phyloP scores from a whole-genome alignment of 441 rosid species.

The Gossypium trilobum region DNA sequence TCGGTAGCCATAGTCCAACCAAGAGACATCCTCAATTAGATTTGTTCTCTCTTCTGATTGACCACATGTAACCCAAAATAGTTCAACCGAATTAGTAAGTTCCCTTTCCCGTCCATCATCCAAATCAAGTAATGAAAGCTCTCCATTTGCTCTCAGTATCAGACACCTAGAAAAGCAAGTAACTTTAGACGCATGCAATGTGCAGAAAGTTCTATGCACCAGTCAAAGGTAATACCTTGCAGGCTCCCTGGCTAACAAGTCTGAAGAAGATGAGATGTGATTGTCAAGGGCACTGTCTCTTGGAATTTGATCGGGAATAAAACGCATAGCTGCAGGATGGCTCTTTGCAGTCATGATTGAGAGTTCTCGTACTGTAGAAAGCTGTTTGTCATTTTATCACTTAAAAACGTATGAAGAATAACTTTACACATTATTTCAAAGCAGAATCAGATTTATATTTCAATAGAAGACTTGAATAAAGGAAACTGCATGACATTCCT shows the following conservation, averaged over 20 bases:
- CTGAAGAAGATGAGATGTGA: slow-evolving; percentile 44
- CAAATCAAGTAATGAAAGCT: slow-evolving; percentile 91
- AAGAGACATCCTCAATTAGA: slow-evolving; percentile 90
- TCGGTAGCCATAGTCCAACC: slow-evolving; percentile 95
- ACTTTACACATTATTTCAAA: slow-evolving; percentile 9
- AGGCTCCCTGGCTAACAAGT: slow-evolving; percentile 57
- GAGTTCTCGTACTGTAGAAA: slow-evolving; percentile 99
- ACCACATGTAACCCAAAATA: slow-evolving; percentile 99
- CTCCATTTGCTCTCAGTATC: slow-evolving; percentile 86
- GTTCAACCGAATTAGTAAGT: slow-evolving; percentile 90
- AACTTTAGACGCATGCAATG: slow-evolving; percentile 24
- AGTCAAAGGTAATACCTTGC: slow-evolving; percentile 50
- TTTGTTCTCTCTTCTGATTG: slow-evolving; percentile 79
- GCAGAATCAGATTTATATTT: background rate
- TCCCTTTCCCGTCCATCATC: slow-evolving; percentile 96
- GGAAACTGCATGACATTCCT: slow-evolving; percentile 8
- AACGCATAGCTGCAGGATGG: slow-evolving; percentile 97
- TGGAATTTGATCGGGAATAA: slow-evolving; percentile 78
- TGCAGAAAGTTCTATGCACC: slow-evolving; percentile 18
- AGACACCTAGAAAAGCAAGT: slow-evolving; percentile 56
- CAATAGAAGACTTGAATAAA: slow-evolving; percentile 7
- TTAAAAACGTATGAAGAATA: slow-evolving; percentile 65
- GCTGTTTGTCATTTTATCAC: slow-evolving; percentile 99
- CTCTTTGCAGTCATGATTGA: slow-evolving; percentile 99
- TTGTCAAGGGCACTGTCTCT: slow-evolving; percentile 40